phyloP scores from a whole-genome alignment of 2,329 filamentous ascomycete genomes.

The Elsinoe australis region DNA sequence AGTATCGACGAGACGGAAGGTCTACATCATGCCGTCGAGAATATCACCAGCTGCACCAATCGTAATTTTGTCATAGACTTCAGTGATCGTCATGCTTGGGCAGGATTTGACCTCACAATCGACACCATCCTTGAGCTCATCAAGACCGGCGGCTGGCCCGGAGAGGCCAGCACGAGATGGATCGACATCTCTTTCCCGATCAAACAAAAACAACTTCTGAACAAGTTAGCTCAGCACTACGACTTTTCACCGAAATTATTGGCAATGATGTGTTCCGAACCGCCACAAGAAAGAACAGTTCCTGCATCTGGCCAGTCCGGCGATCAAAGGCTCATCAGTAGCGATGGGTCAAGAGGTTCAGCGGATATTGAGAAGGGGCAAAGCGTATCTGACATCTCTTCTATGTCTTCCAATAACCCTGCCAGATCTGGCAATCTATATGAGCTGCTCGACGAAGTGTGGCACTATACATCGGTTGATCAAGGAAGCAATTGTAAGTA shows the following conservation, averaged over 20 bases:
- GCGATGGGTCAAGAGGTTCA: not conserved
- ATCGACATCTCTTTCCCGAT: conserved; percentile 68
- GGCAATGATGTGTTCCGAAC: conserved; percentile 55
- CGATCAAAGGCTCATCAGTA: too few relatives aligned
- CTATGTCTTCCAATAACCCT: conserved; percentile 31
- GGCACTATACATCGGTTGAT: conserved; percentile 68
- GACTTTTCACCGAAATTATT: conserved; percentile 60
- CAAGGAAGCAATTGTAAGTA: conserved; percentile 49
- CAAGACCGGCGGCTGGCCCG: conserved; percentile 36
- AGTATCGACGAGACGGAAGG: conserved; percentile 48
- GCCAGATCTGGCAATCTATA: conserved; percentile 40
- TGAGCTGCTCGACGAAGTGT: conserved; percentile 60
- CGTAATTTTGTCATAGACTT: conserved; percentile 61
- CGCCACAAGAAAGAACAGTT: too few relatives aligned
- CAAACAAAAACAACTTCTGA: conserved; percentile 49
- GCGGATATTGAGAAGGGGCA: conserved; percentile 30
- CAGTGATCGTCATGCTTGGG: conserved; percentile 47
- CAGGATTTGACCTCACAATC: conserved; percentile 48
- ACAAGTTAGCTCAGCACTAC: conserved; percentile 54
- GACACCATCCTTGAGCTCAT: conserved; percentile 38
- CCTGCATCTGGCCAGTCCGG: too few relatives aligned
- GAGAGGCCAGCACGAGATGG: conserved; percentile 56
- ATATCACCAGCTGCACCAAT: conserved; percentile 37
- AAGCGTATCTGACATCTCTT: conserved; percentile 28
- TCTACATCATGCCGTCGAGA: conserved; percentile 39